Percentiles rank a stretch among this genome's conserved stretches.
phyloP scores from a whole-genome alignment of 805 yeast genomes.

The Candida ficus region DNA sequence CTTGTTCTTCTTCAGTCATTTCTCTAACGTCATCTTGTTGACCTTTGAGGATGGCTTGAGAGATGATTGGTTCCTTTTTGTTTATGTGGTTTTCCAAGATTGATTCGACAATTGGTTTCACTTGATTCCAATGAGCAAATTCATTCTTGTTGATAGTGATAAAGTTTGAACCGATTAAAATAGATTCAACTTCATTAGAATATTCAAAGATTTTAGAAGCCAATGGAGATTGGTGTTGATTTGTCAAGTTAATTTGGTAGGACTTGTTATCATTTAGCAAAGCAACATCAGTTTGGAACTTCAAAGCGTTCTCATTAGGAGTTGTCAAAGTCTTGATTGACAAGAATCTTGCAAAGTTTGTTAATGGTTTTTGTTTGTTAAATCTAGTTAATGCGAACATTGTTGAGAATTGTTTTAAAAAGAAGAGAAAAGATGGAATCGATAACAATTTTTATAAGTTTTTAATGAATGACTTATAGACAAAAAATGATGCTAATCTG shows the following conservation, averaged over 20 bases:
- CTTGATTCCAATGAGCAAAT: constrained; percentile 64
- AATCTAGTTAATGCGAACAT: constrained; percentile 7
- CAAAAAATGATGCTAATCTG: not conserved
- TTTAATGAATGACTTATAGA: not conserved
- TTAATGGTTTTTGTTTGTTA: constrained; percentile 1
- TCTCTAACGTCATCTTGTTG: constrained; percentile 1
- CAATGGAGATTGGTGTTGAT: constrained; percentile 47
- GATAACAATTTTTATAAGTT: not conserved
- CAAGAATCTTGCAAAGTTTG: constrained; percentile 9
- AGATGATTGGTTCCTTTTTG: constrained; percentile 29
- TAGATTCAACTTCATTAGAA: constrained; percentile 57
- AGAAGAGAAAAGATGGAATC: not conserved
- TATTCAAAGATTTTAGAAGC: constrained; percentile 51
- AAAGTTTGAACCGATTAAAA: constrained; percentile 72
- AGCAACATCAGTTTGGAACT: constrained; percentile 42
- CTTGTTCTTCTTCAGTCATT: constrained; percentile 60
- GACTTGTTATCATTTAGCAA: constrained; percentile 25
- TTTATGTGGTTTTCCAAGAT: constrained; percentile 33
- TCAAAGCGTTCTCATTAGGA: constrained; percentile 73
- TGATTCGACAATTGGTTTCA: constrained; percentile 56
- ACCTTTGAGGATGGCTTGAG: constrained; percentile 11
- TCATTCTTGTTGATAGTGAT: constrained; percentile 67
- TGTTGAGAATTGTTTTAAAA: not conserved
- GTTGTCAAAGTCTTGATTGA: constrained; percentile 48
- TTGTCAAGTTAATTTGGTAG: constrained; percentile 18